A percentile compares a stretch with the other conserved stretches of the same genome.
phyloP scores from a whole-genome alignment of 1,284 basidiomycete genomes.

The Ceratobasidium sp. region DNA sequence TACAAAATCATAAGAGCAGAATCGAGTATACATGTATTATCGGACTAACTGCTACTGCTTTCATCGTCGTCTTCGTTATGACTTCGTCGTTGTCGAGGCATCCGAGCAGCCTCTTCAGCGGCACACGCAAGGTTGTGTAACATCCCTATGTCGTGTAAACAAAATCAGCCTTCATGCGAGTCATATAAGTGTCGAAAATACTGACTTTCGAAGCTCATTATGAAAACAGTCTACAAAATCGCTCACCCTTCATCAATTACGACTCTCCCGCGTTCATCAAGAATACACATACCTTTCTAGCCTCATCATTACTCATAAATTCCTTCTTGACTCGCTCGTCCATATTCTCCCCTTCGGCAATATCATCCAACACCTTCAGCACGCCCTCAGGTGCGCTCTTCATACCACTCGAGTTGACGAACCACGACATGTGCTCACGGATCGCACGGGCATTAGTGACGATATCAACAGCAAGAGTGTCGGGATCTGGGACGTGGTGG shows the following conservation, averaged over 20 bases:
- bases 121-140: slow-evolving; percentile 44
- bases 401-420: slow-evolving; percentile 51
- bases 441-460: slow-evolving; percentile 64
- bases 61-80: neutral
- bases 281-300: slow-evolving; percentile 63
- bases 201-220: slow-evolving; percentile 69
- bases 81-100: neutral
- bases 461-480: slow-evolving; percentile 66
- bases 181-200: slow-evolving; percentile 30
- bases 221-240: slow-evolving; percentile 62
- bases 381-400: slow-evolving; percentile 59
- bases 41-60: too few species aligned
- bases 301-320: slow-evolving; percentile 65
- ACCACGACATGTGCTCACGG: slow-evolving; percentile 64
- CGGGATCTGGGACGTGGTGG: slow-evolving; percentile 49
- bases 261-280: slow-evolving; percentile 4
- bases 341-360: slow-evolving; percentile 60
- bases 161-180: neutral
- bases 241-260: neutral
- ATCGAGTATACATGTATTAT: neutral
- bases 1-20: neutral
- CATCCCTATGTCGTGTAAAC: slow-evolving; percentile 22
- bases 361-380: slow-evolving; percentile 64
- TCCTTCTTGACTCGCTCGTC: slow-evolving; percentile 62
- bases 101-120: slow-evolving; percentile 33